Percentiles rank a stretch among this genome's conserved stretches.
These are phyloP conservation scores for Rhodotorula sphaerocarpa DNA, from an alignment of 768 basidiomycete genomes.

Conservation along the genomic window DNA sequence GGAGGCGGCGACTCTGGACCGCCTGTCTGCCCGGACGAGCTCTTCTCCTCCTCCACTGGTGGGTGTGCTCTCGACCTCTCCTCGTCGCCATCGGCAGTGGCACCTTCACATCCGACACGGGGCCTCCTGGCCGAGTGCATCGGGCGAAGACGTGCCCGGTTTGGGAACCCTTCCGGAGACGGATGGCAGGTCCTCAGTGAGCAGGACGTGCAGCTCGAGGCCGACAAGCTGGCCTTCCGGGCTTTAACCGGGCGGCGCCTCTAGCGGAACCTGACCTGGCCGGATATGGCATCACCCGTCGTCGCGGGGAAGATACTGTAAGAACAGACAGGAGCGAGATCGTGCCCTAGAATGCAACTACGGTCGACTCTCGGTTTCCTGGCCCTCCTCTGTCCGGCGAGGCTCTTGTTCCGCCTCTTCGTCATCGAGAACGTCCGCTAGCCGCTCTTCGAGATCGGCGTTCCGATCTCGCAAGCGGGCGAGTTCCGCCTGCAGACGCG, in stretches of 20 bases:
- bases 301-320: too few relatives aligned
- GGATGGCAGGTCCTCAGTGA: conserved; percentile 29
- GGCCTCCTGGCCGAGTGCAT: conserved; percentile 10
- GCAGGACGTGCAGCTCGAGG: conserved; percentile 16
- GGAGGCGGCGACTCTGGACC: conserved; percentile 11
- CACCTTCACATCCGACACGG: neutral
- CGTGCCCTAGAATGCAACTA: too few relatives aligned
- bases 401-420: conserved; percentile 2
- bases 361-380: too few relatives aligned
- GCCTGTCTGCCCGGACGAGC: conserved; percentile 12
- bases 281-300: too few relatives aligned
- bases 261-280: too few relatives aligned
- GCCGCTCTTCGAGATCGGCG: conserved; percentile 23
- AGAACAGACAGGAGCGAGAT: too few relatives aligned
- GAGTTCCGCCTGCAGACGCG: conserved; percentile 12
- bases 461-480: conserved; percentile 24
- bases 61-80: conserved; percentile 25
- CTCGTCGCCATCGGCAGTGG: too few relatives aligned
- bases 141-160: conserved; percentile 8
- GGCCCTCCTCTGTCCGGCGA: too few relatives aligned
- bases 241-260: conserved; percentile 25
- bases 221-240: conserved; percentile 28
- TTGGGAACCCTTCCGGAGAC: neutral
- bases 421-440: conserved; percentile 16
- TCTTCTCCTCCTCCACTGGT: conserved; percentile 26